phyloP scores from a whole-genome alignment of 2,329 filamentous ascomycete species.

The Ophiognomonia clavigignenti-juglandacearum region DNA sequence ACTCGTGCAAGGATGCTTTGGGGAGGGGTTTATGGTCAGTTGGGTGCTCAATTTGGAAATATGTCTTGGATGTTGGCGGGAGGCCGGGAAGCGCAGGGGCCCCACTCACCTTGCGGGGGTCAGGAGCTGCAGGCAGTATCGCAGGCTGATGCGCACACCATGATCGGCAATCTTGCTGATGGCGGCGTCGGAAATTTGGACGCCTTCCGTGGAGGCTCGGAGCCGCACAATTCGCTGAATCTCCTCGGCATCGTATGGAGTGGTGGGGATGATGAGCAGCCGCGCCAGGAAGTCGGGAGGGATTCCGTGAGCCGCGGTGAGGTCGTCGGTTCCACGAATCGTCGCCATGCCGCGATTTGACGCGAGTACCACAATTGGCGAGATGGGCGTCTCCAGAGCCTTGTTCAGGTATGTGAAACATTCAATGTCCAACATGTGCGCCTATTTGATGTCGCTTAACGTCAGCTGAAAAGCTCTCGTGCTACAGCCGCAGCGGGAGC shows the following conservation, averaged over 20 bases:
- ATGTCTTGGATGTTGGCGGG: conserved; percentile 7
- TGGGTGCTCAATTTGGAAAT: conserved; percentile 19
- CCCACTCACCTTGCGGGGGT: conserved; percentile 67
- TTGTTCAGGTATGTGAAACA: conserved; percentile 99
- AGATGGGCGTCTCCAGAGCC: conserved; percentile 91
- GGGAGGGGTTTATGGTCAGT: too few species aligned
- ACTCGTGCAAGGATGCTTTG: conserved; percentile 80
- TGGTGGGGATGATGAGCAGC: conserved; percentile 92
- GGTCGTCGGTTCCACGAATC: conserved; percentile 79
- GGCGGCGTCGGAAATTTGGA: conserved; percentile 74
- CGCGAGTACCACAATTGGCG: conserved; percentile 93
- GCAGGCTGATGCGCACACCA: conserved; percentile 81
- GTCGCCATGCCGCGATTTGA: conserved; percentile 94
- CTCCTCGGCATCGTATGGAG: conserved; percentile 81
- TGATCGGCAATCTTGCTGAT: conserved; percentile 83
- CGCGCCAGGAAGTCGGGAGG: conserved; percentile 90
- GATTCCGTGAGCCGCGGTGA: conserved; percentile 86
- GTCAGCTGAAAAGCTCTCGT: conserved; percentile 16
- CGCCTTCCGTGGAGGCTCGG: conserved; percentile 74
- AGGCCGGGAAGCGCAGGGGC: conserved; percentile 6
- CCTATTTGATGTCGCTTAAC: conserved; percentile 45
- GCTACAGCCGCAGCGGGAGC: not conserved
- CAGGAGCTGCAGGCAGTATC: conserved; percentile 90
- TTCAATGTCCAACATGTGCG: conserved; percentile 99
- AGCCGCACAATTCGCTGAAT: conserved; percentile 89